Evolutionary conservation across 1,284 basidiomycete genomes (phyloP), one percentile per base, ranked within the genome.

Genomic region (Malassezia brasiliensis): DNA sequence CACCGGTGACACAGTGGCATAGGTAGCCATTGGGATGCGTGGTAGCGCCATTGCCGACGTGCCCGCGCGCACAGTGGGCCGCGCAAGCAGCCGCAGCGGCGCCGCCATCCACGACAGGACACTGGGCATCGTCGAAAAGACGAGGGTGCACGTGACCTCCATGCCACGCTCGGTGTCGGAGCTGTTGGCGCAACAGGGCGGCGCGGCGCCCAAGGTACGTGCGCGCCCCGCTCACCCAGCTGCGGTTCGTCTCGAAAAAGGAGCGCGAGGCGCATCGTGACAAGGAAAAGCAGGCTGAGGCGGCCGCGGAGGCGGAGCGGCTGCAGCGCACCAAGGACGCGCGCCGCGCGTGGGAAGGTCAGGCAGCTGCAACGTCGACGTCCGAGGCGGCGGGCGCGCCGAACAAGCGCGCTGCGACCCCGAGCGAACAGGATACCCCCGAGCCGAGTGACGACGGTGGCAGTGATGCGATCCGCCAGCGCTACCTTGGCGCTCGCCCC

Each of bases 401-500:
- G 2, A 25, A 15, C 17, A 45, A 45, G 32, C 38, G 38, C 22
- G 38, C 22, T 10, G 38, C 17, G 22, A 22, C 38, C 5, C n/a
- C 20, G 15, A 19, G 22, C 2, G 35, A 38, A 35, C 9, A 38
- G 14, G 45, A 54, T 25, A 31, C 47, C n/a, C 30, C 20, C 5
- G 42, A 34, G 31, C 9, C 34, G 36, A 37, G 19, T 15, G 32
- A 31, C 11, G 20, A 11, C 14, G 32, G 20, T 5, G n/a, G 28
- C 22, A 9, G 17, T n/a, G 31, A 28, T 14, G 30, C 32, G 9
- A 67, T 72, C 42, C 60, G 63, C 30, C 53, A 65, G 36, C 56
- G 66, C 15, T 71, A 71, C 52, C 62, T 72, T 20, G 69, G 70
- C 10, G 53, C 63, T 30, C 54, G 54, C 44, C 61, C 67, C 30